Base-by-base conservation (phyloP, 176 grass and related monocot genomes). In the Microstegium vimineum region DNA sequence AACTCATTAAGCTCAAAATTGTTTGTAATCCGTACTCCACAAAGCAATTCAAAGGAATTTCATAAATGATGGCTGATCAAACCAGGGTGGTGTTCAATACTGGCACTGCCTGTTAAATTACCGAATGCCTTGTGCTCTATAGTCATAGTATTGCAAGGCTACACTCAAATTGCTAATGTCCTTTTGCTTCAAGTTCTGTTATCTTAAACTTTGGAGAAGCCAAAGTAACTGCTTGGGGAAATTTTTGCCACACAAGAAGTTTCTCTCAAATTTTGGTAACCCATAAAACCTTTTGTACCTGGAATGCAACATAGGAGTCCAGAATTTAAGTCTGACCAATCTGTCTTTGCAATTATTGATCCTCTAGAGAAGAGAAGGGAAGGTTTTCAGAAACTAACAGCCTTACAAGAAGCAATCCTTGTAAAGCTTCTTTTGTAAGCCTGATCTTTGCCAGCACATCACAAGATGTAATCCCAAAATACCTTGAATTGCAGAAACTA, bases 401-500 rank as follows among this genome's bases (percentile, higher is more conserved):
- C 88, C 79, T 90, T 83, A 86, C 74, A 83, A 43, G 36, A 90
- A 86, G 83, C 56, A 10, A 56, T 62, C 27, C 73, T 67, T 74
- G 54, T 32, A 90, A 82, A 41, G 72, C 87, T 77, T 79, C 80
- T 69, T 79, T 74, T 69, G 80, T 79, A 90, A 83, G 68, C 72
- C 68, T 79, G 59, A 62, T 66, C 74, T 79, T 86, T 30, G 2
- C 68, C 62, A 71, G 38, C n/a, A 41, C 57, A 73, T 79, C 79
- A 83, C 41, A 75, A 79, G 74, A 68, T 69, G 73, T 6, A 66
- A 79, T 74, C 68, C 82, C 74, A 84, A 86, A 83, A 77, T 86
- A 82, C 84, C 88, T 83, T 86, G 88, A 79, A 65, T 79, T 83
- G 79, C 59, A 86, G 68, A 82, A 86, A 86, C 23, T 60, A 79